Evolutionary conservation across 345 rosid genomes (phyloP).

Genomic region (Firmiana major): DNA sequence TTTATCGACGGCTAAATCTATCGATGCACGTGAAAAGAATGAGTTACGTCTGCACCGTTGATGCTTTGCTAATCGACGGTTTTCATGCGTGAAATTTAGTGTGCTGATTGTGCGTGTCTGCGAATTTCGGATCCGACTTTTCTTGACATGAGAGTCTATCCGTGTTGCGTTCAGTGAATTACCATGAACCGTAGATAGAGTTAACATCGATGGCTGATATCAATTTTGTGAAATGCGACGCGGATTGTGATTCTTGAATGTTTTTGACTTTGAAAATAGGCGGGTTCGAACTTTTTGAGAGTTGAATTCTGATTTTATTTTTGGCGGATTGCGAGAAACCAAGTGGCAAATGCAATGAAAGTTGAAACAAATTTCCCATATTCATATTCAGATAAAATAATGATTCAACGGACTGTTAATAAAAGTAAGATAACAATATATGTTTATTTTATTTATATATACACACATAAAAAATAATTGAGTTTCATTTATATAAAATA

Average conservation of each 20-base stretch:
- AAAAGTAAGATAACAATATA: too few species aligned
- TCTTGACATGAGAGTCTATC: neutral
- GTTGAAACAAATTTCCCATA: too few species aligned
- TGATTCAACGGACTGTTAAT: too few species aligned
- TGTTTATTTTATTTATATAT: too few species aligned
- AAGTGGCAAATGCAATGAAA: too few species aligned
- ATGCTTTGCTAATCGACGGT: neutral
- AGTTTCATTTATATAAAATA: too few species aligned
- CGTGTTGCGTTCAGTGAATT: neutral
- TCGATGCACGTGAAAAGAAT: neutral
- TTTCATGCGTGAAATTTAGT: neutral
- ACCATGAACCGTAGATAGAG: neutral
- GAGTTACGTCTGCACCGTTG: neutral
- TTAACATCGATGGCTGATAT: neutral
- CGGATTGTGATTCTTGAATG: neutral
- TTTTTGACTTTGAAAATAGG: neutral
- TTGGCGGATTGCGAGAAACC: neutral
- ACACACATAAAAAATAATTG: too few species aligned
- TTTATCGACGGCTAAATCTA: neutral
- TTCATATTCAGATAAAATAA: too few species aligned
- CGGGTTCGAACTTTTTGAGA: neutral
- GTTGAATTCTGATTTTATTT: neutral
- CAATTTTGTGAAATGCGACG: neutral
- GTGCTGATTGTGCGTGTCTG: neutral
- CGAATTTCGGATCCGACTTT: neutral